Evolutionary conservation across 169 alveolate species (phyloP).

Genomic region (Plasmodium inui): DNA sequence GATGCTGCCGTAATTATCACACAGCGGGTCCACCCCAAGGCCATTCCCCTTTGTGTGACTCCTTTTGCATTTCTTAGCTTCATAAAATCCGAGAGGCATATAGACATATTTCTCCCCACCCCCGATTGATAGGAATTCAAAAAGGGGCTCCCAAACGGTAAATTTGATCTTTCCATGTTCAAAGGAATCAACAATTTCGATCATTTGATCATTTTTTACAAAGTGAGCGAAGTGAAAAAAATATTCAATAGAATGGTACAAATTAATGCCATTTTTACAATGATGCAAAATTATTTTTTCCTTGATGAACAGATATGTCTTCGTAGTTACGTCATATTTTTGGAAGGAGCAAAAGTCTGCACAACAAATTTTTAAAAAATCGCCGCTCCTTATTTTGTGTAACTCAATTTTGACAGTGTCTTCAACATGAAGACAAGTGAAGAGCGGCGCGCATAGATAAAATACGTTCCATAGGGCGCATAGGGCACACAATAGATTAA

Average conservation of each 20-base stretch:
- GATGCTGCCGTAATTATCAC: background rate
- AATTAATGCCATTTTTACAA: constrained; percentile 3
- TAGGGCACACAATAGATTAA: background rate
- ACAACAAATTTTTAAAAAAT: constrained; percentile 35
- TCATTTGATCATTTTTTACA: constrained; percentile 1
- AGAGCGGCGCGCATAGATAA: background rate
- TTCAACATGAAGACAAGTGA: constrained; percentile 29
- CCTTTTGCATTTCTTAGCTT: background rate
- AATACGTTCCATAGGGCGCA: background rate
- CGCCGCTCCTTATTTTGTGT: constrained; percentile 7
- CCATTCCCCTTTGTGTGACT: background rate
- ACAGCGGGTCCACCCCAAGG: background rate
- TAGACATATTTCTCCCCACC: background rate
- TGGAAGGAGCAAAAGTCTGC: constrained; percentile 35
- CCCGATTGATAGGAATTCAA: constrained; percentile 7
- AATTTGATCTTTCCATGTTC: constrained; percentile 19
- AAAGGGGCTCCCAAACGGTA: constrained; percentile 35
- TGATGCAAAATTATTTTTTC: constrained; percentile 7
- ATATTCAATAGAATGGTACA: constrained; percentile 17
- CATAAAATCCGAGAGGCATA: constrained; percentile 38
- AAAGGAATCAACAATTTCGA: constrained; percentile 46
- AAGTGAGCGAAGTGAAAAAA: constrained; percentile 17
- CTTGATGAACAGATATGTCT: constrained; percentile 27
- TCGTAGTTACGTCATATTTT: constrained; percentile 11
- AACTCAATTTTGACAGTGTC: constrained; percentile 40